Conservation (phyloP, 306 rosid genomes). For the Crotalaria pallida region DNA sequence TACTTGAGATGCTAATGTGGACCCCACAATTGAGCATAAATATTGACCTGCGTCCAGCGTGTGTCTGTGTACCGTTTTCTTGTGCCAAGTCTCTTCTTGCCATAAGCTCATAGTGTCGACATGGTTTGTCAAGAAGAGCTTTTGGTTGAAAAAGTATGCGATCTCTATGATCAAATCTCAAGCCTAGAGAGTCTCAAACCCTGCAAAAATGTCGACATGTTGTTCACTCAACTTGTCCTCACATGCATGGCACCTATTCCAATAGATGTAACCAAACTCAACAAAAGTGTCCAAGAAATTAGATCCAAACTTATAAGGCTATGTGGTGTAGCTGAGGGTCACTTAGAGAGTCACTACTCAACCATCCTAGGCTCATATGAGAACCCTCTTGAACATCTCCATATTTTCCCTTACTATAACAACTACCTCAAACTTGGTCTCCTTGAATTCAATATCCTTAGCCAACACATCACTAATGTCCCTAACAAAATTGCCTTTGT, state of each 20-base stretch:
- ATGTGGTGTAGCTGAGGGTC: conserved; percentile 70
- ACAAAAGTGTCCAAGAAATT: conserved; percentile 38
- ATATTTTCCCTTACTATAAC: conserved; percentile 67
- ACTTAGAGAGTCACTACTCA: conserved; percentile 59
- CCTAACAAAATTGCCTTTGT: conserved; percentile 58
- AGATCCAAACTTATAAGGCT: conserved; percentile 61
- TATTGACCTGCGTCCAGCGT: conserved; percentile 20
- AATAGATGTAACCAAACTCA: conserved; percentile 48
- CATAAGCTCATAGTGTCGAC: conserved; percentile 59
- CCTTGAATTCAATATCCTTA: conserved; percentile 63
- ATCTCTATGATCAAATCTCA: conserved; percentile 54
- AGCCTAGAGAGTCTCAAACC: conserved; percentile 66
- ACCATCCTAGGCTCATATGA: conserved; percentile 38
- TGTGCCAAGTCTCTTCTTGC: background rate
- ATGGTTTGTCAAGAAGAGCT: conserved; percentile 64
- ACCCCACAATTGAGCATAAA: conserved; percentile 29
- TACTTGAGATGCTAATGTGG: conserved; percentile 13
- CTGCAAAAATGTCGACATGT: conserved; percentile 72
- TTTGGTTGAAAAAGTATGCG: conserved; percentile 42
- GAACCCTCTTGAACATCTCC: conserved; percentile 50
- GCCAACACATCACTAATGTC: conserved; percentile 33
- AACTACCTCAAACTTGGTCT: conserved; percentile 75
- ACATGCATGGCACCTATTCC: conserved; percentile 75
- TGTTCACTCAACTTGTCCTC: conserved; percentile 68
- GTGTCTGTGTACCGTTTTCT: background rate